A percentile compares a stretch with the other conserved stretches of the same genome.
These are phyloP conservation scores for Syzygium jambos DNA, from an alignment of 345 rosid genomes.

Conservation along the genomic window DNA sequence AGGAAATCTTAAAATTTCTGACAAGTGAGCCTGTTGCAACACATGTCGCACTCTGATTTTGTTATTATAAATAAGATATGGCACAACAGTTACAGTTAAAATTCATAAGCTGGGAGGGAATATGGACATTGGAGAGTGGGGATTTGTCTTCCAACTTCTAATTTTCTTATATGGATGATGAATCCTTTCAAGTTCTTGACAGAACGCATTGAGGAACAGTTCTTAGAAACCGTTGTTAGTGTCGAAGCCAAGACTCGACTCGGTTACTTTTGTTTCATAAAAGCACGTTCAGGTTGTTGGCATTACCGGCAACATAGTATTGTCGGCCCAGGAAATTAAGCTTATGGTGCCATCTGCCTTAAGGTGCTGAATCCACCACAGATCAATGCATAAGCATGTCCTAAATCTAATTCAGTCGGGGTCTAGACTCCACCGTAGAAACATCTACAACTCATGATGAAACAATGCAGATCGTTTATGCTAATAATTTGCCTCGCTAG, in stretches of 20 bases:
- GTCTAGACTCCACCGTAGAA: background rate
- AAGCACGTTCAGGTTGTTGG: background rate
- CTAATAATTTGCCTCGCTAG: background rate
- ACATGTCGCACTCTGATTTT: too few species aligned
- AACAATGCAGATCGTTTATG: background rate
- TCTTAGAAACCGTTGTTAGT: background rate
- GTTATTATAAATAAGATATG: too few species aligned
- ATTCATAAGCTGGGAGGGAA: background rate
- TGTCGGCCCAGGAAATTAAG: background rate
- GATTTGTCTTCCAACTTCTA: background rate
- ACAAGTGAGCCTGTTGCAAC: too few species aligned
- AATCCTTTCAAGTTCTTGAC: background rate
- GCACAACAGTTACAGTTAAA: background rate
- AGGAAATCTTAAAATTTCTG: too few species aligned
- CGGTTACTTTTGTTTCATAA: background rate
- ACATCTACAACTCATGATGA: background rate
- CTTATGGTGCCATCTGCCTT: background rate
- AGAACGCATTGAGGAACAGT: background rate
- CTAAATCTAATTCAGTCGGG: background rate
- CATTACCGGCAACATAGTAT: background rate
- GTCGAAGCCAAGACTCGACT: background rate
- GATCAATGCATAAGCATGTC: background rate
- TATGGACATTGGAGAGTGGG: background rate
- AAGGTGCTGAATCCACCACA: background rate
- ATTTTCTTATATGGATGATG: background rate